These are phyloP conservation scores for Eustoma russellianum DNA, from an alignment of 257 asterid genomes.

Conservation along the genomic window DNA sequence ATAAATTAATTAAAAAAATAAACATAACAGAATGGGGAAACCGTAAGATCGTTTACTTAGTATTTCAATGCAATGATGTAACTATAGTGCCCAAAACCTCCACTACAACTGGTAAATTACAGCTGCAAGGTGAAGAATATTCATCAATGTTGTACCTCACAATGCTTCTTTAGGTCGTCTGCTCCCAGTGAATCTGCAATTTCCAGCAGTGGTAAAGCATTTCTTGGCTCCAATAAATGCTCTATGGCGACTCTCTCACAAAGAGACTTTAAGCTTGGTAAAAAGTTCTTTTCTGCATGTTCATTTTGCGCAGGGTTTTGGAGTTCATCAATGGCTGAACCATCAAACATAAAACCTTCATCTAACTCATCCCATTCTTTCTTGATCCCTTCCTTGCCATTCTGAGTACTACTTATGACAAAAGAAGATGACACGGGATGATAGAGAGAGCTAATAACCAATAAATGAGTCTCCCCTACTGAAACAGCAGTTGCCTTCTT, in stretches of 20 bases:
- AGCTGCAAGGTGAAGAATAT: conserved; percentile 1
- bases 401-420: conserved; percentile 20
- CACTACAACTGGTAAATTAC: no score
- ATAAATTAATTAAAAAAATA: no score
- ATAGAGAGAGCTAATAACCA: conserved; percentile 68
- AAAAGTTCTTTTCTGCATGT: conserved; percentile 18
- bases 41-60: no score
- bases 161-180: conserved; percentile 61
- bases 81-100: no score
- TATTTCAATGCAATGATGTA: no score
- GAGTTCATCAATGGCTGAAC: conserved; percentile 36
- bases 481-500: conserved; percentile 87
- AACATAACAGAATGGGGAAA: no score
- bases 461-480: conserved; percentile 92
- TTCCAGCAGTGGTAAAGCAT: conserved; percentile 71
- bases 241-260: conserved; percentile 80
- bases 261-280: conserved; percentile 73
- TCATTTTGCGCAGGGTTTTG: conserved; percentile 25
- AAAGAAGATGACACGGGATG: conserved; percentile 57
- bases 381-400: conserved; percentile 19
- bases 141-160: conserved; percentile 44
- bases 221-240: conserved; percentile 89
- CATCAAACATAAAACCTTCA: conserved; percentile 65
- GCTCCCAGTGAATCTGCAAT: conserved; percentile 89
- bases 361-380: conserved; percentile 46